Evolutionary conservation across 1,284 basidiomycete genomes (phyloP).

Genomic region (Pyrrhoderma noxium): DNA sequence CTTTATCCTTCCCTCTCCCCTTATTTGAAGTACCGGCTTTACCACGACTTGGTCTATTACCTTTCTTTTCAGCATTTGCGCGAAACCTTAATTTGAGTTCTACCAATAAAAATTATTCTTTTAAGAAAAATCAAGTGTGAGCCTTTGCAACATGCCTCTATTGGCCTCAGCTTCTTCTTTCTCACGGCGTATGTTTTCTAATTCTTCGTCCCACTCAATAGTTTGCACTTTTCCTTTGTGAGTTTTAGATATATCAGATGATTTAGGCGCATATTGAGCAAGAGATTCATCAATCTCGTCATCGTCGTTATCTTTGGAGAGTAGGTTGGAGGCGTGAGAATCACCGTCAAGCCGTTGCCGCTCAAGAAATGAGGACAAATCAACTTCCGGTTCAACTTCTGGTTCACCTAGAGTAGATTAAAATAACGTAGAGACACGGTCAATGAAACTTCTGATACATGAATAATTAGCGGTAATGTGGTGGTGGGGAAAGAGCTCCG

Average conservation of each 20-base stretch:
- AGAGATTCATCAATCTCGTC: slow-evolving; percentile 59
- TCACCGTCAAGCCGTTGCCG: slow-evolving; percentile 47
- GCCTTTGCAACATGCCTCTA: slow-evolving; percentile 41
- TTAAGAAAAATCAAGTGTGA: background rate
- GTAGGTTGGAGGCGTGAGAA: slow-evolving; percentile 24
- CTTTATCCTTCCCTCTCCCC: slow-evolving; percentile 1
- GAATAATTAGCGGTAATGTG: background rate
- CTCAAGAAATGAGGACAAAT: slow-evolving; percentile 58
- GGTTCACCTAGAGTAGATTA: slow-evolving; percentile 56
- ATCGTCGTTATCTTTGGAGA: slow-evolving; percentile 32
- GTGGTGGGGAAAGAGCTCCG: too few species aligned
- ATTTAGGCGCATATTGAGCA: slow-evolving; percentile 38
- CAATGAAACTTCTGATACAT: background rate
- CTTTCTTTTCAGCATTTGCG: slow-evolving; percentile 46
- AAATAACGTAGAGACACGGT: background rate
- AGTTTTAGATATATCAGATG: slow-evolving; percentile 19
- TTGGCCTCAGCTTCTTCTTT: slow-evolving; percentile 66
- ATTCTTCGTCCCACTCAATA: slow-evolving; percentile 57
- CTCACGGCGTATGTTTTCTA: slow-evolving; percentile 58
- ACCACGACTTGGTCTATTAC: background rate
- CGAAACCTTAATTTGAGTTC: slow-evolving; percentile 64
- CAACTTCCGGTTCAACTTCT: slow-evolving; percentile 62
- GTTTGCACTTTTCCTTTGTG: slow-evolving; percentile 54
- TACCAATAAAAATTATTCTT: slow-evolving; percentile 25
- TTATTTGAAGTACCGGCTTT: background rate